Evolutionary conservation across 495 filamentous ascomycete species (phyloP).

Genomic region (Neurospora tetraspora): DNA sequence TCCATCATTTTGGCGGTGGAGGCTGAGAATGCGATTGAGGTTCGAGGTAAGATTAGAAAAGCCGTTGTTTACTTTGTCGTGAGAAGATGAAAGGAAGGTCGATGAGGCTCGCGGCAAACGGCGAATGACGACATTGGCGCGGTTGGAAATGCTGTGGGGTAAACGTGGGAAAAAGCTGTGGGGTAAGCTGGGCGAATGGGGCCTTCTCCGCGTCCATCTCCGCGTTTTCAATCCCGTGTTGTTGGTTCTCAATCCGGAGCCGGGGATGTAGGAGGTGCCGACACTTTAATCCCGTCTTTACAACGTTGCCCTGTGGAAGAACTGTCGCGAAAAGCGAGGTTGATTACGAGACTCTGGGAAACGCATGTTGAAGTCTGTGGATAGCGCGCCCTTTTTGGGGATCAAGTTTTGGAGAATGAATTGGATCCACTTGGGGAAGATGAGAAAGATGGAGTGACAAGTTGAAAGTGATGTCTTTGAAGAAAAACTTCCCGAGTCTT

Average conservation of each 20-base stretch:
- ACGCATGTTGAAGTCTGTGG: background rate
- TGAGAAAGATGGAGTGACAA: background rate
- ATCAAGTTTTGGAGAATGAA: background rate
- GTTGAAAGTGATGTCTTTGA: background rate
- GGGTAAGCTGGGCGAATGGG: background rate
- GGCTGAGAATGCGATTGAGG: no score
- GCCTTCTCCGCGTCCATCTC: background rate
- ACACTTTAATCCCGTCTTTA: background rate
- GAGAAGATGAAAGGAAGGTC: constrained; percentile 1
- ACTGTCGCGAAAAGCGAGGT: background rate
- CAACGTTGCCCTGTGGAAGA: background rate
- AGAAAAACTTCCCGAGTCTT: background rate
- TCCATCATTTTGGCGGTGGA: background rate
- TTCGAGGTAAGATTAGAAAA: no score
- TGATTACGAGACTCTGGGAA: background rate
- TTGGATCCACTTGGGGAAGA: background rate
- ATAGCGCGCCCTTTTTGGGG: background rate
- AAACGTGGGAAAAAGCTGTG: background rate
- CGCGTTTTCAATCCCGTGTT: background rate
- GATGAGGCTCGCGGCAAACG: background rate
- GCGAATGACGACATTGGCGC: background rate
- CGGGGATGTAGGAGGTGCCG: background rate
- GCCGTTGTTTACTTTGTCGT: background rate
- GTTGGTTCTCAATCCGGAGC: background rate
- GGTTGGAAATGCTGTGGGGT: background rate